A percentile compares a stretch with the other conserved stretches of the same genome.
phyloP scores from a whole-genome alignment of 352 stramenopile genomes.

The Phytophthora lateralis region DNA sequence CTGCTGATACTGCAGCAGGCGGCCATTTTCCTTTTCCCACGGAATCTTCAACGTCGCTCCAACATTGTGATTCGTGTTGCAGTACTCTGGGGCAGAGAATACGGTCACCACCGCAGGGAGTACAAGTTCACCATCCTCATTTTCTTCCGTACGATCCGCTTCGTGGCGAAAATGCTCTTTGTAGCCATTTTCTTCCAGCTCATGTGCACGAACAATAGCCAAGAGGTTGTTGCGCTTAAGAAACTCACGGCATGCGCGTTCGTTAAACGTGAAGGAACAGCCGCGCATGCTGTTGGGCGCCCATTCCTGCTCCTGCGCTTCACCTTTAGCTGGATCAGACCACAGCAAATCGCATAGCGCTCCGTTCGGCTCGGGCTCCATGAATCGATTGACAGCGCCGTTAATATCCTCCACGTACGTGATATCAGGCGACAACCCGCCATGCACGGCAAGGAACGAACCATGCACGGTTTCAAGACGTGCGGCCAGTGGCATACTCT shows the following conservation, averaged over 20 bases:
- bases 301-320: constrained; percentile 53
- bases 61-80: constrained; percentile 85
- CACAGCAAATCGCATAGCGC: constrained; percentile 99
- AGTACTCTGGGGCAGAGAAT: constrained; percentile 87
- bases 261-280: constrained; percentile 86
- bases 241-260: constrained; percentile 66
- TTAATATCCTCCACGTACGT: constrained; percentile 79
- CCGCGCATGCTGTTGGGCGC: constrained; percentile 69
- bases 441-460: constrained; percentile 73
- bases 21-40: constrained; percentile 44
- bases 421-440: constrained; percentile 77
- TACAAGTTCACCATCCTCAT: constrained; percentile 17
- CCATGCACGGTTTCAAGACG: constrained; percentile 65
- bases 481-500: constrained; percentile 78
- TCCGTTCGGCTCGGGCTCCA: constrained; percentile 82
- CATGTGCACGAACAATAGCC: constrained; percentile 78
- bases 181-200: constrained; percentile 80
- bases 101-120: constrained; percentile 76
- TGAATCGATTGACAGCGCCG: constrained; percentile 70
- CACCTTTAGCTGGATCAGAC: constrained; percentile 97
- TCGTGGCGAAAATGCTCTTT: constrained; percentile 69
- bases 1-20: constrained; percentile 66
- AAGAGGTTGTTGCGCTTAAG: constrained; percentile 69
- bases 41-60: constrained; percentile 74
- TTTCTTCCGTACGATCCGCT: constrained; percentile 13